Evolutionary conservation across 805 yeast genomes (phyloP), one percentile per base, ranked within the genome.

Genomic region (Schizosaccharomyces japonicus): DNA sequence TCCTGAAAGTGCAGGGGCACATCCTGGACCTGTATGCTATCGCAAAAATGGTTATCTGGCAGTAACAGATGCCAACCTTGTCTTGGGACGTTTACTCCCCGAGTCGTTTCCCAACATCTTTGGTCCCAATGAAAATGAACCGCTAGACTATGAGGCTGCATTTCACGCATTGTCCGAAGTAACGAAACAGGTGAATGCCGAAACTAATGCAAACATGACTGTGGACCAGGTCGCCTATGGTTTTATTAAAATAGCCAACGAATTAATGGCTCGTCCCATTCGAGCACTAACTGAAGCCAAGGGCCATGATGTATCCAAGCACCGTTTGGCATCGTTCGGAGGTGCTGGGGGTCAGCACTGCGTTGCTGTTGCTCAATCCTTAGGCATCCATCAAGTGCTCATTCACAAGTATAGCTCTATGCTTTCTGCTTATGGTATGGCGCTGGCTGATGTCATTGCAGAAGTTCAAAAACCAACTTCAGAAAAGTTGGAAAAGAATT

Each of bases 331-430:
- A 1, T 71, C 87, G 2, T 83, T 83, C 62, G 94, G 94, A 44
- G 94, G 94, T 45, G 93, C 93, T 25, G 94, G 94, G 48, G 94
- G 94, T 6, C 94, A 83, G 61, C 85, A 80, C 60, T 85, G 90
- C 2, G 75, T 72, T 45, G 75, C 80, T 7, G 75, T 83, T 31
- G 93, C 93, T 1, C 67, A 72, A 49, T 68, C 71, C 25, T 65
- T 83, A 51, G 84, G 84, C 6, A 78, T 83, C 45, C 59, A 66
- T 10, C 71, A 73, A 27, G 79, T 83, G 5, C 60, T 81, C 30
- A 76, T 80, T 25, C 94, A 83, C 61, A 71, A 78, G 58, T 80
- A 80, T 59, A 80, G 94, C 2, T 80, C 93, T 0, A 73, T 83
- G 39, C 64, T 83, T 8, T 80, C 92, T 1, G 94, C 94, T 0